Percentiles rank a stretch among this genome's conserved stretches.
These are phyloP conservation scores for Hypoxylon sp. DNA, from an alignment of 2,329 filamentous ascomycete genomes.

Conservation along the genomic window DNA sequence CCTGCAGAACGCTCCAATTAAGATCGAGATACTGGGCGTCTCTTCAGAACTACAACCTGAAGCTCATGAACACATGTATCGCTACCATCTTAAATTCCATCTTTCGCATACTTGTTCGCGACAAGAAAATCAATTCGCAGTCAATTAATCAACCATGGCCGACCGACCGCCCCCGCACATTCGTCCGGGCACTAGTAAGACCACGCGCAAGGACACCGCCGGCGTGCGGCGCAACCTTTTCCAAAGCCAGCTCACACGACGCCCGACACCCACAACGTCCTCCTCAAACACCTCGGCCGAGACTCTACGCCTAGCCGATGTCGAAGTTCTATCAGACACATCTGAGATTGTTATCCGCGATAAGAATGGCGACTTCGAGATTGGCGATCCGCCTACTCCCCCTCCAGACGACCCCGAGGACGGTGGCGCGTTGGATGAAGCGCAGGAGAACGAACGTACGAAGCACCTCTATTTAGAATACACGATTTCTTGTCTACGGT, in stretches of 20 bases:
- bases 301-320: slow-evolving; percentile 63
- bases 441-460: slow-evolving; percentile 69
- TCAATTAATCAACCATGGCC: slow-evolving; percentile 41
- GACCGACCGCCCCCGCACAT: slow-evolving; percentile 50
- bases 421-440: slow-evolving; percentile 69
- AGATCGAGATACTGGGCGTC: not conserved
- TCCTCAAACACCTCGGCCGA: slow-evolving; percentile 60
- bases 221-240: slow-evolving; percentile 71
- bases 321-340: slow-evolving; percentile 60
- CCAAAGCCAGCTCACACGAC: slow-evolving; percentile 70
- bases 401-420: slow-evolving; percentile 69
- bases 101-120: not conserved
- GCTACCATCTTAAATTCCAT: not conserved
- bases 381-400: slow-evolving; percentile 70
- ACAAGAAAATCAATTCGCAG: slow-evolving; percentile 3
- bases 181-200: slow-evolving; percentile 44
- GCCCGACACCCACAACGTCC: slow-evolving; percentile 63
- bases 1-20: slow-evolving; percentile 10
- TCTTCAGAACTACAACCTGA: slow-evolving; percentile 9
- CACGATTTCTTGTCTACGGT: slow-evolving; percentile 36
- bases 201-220: slow-evolving; percentile 49
- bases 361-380: slow-evolving; percentile 73
- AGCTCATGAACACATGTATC: slow-evolving; percentile 4
- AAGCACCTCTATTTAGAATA: slow-evolving; percentile 7
- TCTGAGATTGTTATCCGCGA: slow-evolving; percentile 74